Evolutionary conservation across 805 yeast species (phyloP).

Genomic region (Brettanomyces custersianus): DNA sequence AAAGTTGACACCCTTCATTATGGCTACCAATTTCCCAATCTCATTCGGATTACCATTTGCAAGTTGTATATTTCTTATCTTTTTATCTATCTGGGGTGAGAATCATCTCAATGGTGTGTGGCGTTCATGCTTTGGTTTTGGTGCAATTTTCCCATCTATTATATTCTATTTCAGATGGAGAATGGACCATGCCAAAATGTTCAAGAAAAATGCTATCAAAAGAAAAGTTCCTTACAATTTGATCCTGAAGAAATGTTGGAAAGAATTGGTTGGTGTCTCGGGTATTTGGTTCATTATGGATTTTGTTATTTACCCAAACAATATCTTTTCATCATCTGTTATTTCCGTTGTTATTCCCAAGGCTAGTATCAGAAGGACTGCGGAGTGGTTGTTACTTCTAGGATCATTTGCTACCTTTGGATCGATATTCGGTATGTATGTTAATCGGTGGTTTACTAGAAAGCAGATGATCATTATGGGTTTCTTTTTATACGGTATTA

Average conservation of each 20-base stretch:
- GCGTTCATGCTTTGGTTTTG: conserved; percentile 42
- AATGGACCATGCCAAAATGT: conserved; percentile 41
- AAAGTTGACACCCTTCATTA: conserved; percentile 33
- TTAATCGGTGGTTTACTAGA: conserved; percentile 32
- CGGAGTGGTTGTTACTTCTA: conserved; percentile 38
- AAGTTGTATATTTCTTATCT: conserved; percentile 34
- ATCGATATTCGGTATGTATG: conserved; percentile 32
- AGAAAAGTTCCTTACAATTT: conserved; percentile 45
- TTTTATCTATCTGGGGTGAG: conserved; percentile 31
- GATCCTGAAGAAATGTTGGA: conserved; percentile 42
- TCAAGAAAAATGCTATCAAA: conserved; percentile 37
- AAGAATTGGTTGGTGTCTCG: conserved; percentile 41
- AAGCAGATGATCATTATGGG: conserved; percentile 31
- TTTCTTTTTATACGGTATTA: conserved; percentile 24
- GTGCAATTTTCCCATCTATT: conserved; percentile 46
- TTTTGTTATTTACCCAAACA: conserved; percentile 57
- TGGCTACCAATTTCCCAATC: conserved; percentile 38
- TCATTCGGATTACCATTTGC: conserved; percentile 42
- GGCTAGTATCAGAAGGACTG: conserved; percentile 26
- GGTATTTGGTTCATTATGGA: conserved; percentile 58
- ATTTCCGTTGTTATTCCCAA: conserved; percentile 31
- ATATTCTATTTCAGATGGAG: conserved; percentile 61
- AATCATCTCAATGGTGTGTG: conserved; percentile 29
- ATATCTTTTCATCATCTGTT: conserved; percentile 44
- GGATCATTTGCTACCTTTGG: conserved; percentile 36